Base-by-base conservation (phyloP, 495 filamentous ascomycete genomes). In the Penicillium cataractarum region DNA sequence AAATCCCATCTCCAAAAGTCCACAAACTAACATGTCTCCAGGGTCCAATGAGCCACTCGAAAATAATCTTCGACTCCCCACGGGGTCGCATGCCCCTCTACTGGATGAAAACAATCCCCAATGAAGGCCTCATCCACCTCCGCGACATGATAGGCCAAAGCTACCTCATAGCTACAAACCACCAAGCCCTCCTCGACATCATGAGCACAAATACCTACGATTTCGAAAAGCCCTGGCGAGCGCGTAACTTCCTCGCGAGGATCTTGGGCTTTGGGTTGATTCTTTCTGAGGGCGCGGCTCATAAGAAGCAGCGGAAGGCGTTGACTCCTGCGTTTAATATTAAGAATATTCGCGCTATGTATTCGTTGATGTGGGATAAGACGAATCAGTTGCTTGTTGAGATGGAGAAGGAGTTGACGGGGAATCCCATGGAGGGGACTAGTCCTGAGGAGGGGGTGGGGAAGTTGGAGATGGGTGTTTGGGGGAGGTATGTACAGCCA, bases 71-170 rank as follows among this genome's bases (percentile, higher is more conserved):
- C 42, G 74, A 78, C 9, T 76, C 85, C 7, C 83, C 89, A 0
- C 84, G 85, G 0, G 92, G 92, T 7, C 72, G 74, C 4, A 84
- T 87, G 0, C 82, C 83, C 55, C 71, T 82, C n/a, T 73, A 88
- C 40, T 96, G 91, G 92, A 79, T 87, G 55, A 83, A 89, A 48
- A 84, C 78, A 1, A 79, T 96, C 32, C 90, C 91, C n/a, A 93
- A 97, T 64, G 84, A 94, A 49, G 93, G 93, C 9, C 71, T 97
- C n/a, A 90, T 98, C 50, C 83, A 87, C 31, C 94, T 96, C 71
- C 78, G 84, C 13, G 84, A 82, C 35, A 48, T 55, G 5, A 58
- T 80, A 49, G 71, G 69, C 51, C 64, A 63, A 10, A 73, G 66
- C 42, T 68, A 71, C 31, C 65, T 82, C 9, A n/a, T 82, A 10